These are phyloP conservation scores for Carallia brachiata DNA, from an alignment of 345 rosid species.

Conservation along the genomic window DNA sequence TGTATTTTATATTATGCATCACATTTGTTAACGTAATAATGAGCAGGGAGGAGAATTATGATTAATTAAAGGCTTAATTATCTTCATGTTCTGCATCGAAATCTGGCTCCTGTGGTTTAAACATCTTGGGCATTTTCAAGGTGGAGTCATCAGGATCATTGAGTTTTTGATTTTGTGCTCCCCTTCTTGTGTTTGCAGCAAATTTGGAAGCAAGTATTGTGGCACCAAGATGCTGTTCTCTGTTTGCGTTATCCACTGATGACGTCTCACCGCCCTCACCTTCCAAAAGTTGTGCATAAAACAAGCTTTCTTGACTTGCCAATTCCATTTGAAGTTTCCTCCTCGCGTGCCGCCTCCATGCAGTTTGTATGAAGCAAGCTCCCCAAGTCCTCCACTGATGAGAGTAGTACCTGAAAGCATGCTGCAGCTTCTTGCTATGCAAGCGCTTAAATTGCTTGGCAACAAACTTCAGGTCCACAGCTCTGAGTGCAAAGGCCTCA, in stretches of 20 bases:
- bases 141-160: constrained; percentile 44
- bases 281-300: constrained; percentile 17
- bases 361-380: constrained; percentile 69
- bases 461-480: constrained; percentile 71
- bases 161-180: constrained; percentile 32
- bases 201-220: constrained; percentile 68
- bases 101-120: constrained; percentile 78
- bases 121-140: constrained; percentile 83
- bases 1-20: no score
- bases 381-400: constrained; percentile 95
- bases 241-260: constrained; percentile 19
- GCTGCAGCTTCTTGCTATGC: constrained; percentile 84
- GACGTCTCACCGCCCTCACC: constrained; percentile 5
- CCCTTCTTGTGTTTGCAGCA: constrained; percentile 57
- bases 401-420: constrained; percentile 90
- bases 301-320: constrained; percentile 53
- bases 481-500: constrained; percentile 76
- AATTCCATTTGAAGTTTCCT: constrained; percentile 62
- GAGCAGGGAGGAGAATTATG: no score
- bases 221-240: constrained; percentile 45
- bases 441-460: constrained; percentile 79
- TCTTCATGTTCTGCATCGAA: constrained; percentile 39
- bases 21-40: no score
- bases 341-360: constrained; percentile 64
- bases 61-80: neutral